A percentile compares a stretch with the other conserved stretches of the same genome.
Evolutionary conservation across 306 rosid genomes (phyloP).

Genomic region (Quercus aquifolioides): DNA sequence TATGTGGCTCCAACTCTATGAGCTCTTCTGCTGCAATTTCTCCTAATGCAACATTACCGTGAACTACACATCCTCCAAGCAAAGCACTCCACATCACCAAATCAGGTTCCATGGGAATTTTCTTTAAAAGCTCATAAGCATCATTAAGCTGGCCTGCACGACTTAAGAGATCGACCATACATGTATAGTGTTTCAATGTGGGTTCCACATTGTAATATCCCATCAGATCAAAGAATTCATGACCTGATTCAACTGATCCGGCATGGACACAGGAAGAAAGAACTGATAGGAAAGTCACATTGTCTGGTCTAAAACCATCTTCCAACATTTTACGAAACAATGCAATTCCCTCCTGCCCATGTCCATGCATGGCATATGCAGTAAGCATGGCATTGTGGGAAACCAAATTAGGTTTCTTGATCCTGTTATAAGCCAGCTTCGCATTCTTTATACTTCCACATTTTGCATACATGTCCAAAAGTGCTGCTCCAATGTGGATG

Average conservation of each 20-base stretch:
- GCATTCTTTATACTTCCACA: slow-evolving; percentile 50
- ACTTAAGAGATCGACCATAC: slow-evolving; percentile 60
- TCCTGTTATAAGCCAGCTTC: slow-evolving; percentile 35
- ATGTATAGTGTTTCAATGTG: slow-evolving; percentile 56
- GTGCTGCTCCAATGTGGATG: slow-evolving; percentile 42
- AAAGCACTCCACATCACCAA: slow-evolving; percentile 51
- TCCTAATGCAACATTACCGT: slow-evolving; percentile 36
- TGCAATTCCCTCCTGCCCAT: slow-evolving; percentile 51
- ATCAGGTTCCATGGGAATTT: slow-evolving; percentile 54
- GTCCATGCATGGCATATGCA: slow-evolving; percentile 58
- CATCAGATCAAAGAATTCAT: slow-evolving; percentile 49
- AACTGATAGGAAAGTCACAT: slow-evolving; percentile 45
- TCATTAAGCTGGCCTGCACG: slow-evolving; percentile 42
- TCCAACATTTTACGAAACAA: slow-evolving; percentile 35
- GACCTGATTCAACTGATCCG: slow-evolving; percentile 42
- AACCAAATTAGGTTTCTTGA: slow-evolving; percentile 49
- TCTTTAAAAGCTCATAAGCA: slow-evolving; percentile 38
- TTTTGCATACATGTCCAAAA: slow-evolving; percentile 64
- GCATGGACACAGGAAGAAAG: slow-evolving; percentile 54
- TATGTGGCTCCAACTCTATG: slow-evolving; percentile 47
- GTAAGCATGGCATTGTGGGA: slow-evolving; percentile 58
- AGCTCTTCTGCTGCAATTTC: slow-evolving; percentile 51
- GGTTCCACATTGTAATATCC: slow-evolving; percentile 34
- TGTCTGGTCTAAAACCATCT: slow-evolving; percentile 42
- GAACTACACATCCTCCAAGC: slow-evolving; percentile 55